Evolutionary conservation across 352 stramenopile genomes (phyloP), one percentile per base, ranked within the genome.

Genomic region (Hyaloperonospora arabidopsidis): DNA sequence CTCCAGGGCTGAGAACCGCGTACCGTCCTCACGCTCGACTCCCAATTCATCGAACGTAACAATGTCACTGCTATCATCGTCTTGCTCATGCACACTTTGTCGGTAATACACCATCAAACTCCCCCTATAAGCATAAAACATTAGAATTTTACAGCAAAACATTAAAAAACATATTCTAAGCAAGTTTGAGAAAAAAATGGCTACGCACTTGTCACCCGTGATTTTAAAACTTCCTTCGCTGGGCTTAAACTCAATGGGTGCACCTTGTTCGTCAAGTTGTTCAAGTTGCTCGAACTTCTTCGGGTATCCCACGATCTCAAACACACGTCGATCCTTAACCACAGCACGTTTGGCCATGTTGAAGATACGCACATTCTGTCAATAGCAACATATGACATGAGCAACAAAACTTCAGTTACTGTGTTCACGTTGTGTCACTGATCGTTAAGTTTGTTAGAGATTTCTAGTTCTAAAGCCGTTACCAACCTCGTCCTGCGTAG

Each of bases 291-390:
- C 65, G 44, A 87, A 89, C 2, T 79, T 65, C 55, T 87, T 87
- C 36, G 79, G 79, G 60, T 89, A 89, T 0, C 79, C 79, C 11
- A 89, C 63, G 8, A 68, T 64, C 52, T 86, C 76, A 35, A 89
- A 89, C 54, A 89, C 67, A 2, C 79, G 76, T 7, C 68, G 76
- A 32, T 89, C 79, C 32, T 89, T 89, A 8, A 86, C 74, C 0
- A 89, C 76, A 0, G 76, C 76, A 15, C 79, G 74, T 53, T 87
- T 87, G 19, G 79, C 79, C 68, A 87, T 79, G 56, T 89, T 89
- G 51, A 72, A 86, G 54, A 86, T 72, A 15, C 78, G 69, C 14
- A 78, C 72, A 35, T 65, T 84, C 78, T 83, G 34, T 28, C 34
- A 18, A 32, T 22, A 47, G 35, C 29, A 58, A 49, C 53, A 49